Evolutionary conservation across 2,329 filamentous ascomycete genomes (phyloP), one percentile per base, ranked within the genome.

Genomic region (Arthrobotrys megalospora): DNA sequence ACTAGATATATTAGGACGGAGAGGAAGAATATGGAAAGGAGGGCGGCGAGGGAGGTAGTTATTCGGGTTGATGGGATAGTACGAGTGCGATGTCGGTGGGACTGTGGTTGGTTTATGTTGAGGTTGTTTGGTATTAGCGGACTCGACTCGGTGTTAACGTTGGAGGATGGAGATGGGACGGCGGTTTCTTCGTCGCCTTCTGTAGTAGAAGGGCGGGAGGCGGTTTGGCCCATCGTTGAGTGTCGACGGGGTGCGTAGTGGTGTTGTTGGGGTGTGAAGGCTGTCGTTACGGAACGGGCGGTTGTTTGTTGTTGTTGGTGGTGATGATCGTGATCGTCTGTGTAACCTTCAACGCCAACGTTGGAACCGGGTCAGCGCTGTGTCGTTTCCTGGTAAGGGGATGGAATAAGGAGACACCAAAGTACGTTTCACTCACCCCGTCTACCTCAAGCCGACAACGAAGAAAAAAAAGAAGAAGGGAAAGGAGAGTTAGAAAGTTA

Each of bases 101-200:
- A 34, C 5, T 41, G 52, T 12, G 36, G 52, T 63, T 28, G 16
- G 32, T n/a, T 28, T 50, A 34, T 43, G 34, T 41, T 12, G 52
- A 34, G n/a, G 14, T 8, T 24, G 55, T 48, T 60, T 16, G 32
- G 19, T 16, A 60, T 41, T n/a, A 76, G 48, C 7, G 72, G 64
- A 14, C 32, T 65, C 6, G 65, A 58, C 41, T 76, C 71, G 52
- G 43, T 55, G 47, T n/a, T n/a, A n/a, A n/a, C n/a, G n/a, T 34
- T 63, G 8, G 47, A 19, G 19, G 55, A 60, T 58, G 53, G n/a
- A 6, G 55, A 24, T 12, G 55, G 36, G 5, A 60, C 55, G 1
- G 58, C 58, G 28, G 58, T 38, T 47, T 62, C 69, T 50, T 72
- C 69, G n/a, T 71, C 68, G 47, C 19, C 45, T 6, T 64, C 60